Conservation (phyloP, 164 flowering plant genomes). For the Akebia trifoliata region DNA sequence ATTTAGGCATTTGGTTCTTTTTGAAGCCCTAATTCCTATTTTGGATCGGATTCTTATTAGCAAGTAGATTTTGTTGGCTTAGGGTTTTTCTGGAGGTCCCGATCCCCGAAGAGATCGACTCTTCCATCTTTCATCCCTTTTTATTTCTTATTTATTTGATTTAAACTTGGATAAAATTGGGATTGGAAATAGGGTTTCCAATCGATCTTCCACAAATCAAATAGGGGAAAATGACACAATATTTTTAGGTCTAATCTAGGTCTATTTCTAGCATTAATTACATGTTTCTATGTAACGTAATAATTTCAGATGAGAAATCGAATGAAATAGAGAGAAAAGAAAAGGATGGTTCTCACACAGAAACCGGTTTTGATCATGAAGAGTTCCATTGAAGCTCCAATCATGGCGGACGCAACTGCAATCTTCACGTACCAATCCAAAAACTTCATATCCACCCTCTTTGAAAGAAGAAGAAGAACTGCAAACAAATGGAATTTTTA, state of each 20-base stretch:
- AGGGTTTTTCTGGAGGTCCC: too few relatives aligned
- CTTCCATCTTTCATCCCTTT: too few relatives aligned
- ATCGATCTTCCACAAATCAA: background rate
- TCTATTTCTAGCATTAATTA: background rate
- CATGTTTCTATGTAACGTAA: background rate
- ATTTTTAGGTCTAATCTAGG: too few relatives aligned
- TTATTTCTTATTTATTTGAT: too few relatives aligned
- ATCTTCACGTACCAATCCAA: conserved; percentile 90
- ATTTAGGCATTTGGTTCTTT: too few relatives aligned
- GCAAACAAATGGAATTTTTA: too few relatives aligned
- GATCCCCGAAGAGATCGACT: too few relatives aligned
- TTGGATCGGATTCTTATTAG: too few relatives aligned
- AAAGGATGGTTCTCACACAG: conserved; percentile 76
- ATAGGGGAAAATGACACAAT: background rate
- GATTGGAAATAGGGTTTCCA: background rate
- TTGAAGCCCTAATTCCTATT: too few relatives aligned
- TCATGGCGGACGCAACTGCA: conserved; percentile 49
- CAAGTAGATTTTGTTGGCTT: too few relatives aligned
- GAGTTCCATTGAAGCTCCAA: conserved; percentile 91
- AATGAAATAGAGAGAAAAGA: background rate
- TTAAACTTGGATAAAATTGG: too few relatives aligned
- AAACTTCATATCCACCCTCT: conserved; percentile 46
- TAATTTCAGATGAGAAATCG: background rate
- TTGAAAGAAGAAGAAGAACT: background rate
- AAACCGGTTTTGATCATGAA: conserved; percentile 97